Evolutionary conservation across 495 filamentous ascomycete genomes (phyloP).

Genomic region (Penicillium herquei): DNA sequence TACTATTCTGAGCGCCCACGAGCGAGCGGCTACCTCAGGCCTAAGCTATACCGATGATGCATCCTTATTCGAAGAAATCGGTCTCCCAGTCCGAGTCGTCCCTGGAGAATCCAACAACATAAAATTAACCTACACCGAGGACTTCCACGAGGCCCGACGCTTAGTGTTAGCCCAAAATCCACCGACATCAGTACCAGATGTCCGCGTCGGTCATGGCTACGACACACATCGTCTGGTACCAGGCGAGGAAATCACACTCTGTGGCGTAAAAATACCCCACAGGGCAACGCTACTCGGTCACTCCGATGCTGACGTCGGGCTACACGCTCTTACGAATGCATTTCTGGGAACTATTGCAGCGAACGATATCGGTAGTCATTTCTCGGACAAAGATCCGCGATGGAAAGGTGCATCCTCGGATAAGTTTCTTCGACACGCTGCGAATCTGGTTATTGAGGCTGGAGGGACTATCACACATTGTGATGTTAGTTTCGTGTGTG

Average conservation of each 20-base stretch:
- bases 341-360: slow-evolving; percentile 10
- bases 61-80: slow-evolving; percentile 3
- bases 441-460: slow-evolving; percentile 5
- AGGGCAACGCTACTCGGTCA: slow-evolving; percentile 7
- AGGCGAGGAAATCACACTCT: slow-evolving; percentile 6
- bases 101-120: slow-evolving; percentile 6
- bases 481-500: slow-evolving; percentile 10
- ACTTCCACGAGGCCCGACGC: slow-evolving; percentile 6
- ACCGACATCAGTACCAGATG: neutral
- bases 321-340: slow-evolving; percentile 12
- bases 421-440: slow-evolving; percentile 10
- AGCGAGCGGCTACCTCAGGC: neutral
- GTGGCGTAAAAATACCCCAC: slow-evolving; percentile 11
- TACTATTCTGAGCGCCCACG: slow-evolving; percentile 1
- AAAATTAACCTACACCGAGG: slow-evolving; percentile 7
- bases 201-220: slow-evolving; percentile 11
- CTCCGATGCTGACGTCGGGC: slow-evolving; percentile 11
- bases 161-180: neutral
- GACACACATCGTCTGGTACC: slow-evolving; percentile 10
- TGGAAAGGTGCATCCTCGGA: slow-evolving; percentile 11
- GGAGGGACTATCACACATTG: slow-evolving; percentile 8
- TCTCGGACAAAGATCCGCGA: slow-evolving; percentile 4
- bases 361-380: slow-evolving; percentile 9
- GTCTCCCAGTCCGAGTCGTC: slow-evolving; percentile 4
- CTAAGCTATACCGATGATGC: slow-evolving; percentile 9